A percentile compares a stretch with the other conserved stretches of the same genome.
Evolutionary conservation across 2,329 filamentous ascomycete genomes (phyloP).

Genomic region (Sarocladium brachiariae): DNA sequence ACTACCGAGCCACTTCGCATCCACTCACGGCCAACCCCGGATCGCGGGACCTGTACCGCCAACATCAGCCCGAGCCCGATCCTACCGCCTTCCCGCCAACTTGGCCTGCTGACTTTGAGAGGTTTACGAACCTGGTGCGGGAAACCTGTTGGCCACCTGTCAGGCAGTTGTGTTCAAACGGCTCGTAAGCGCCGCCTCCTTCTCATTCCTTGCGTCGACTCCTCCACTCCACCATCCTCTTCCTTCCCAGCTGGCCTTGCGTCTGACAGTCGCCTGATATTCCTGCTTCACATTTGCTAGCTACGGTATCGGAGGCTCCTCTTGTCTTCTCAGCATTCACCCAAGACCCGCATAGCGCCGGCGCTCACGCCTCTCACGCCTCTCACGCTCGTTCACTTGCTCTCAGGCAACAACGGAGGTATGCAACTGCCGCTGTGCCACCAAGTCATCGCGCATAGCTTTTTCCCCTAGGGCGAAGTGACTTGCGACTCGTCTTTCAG

Average conservation of each 20-base stretch:
- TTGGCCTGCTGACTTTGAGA: conserved; percentile 8
- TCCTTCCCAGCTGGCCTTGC: background rate
- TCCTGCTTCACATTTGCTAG: background rate
- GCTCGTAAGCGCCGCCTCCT: conserved; percentile 7
- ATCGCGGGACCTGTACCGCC: conserved; percentile 8
- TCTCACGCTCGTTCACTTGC: background rate
- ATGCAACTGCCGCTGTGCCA: background rate
- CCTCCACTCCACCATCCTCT: background rate
- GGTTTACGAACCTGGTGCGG: background rate
- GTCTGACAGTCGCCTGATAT: background rate
- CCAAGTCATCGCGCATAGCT: background rate
- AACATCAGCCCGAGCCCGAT: conserved; percentile 8
- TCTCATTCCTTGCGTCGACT: background rate
- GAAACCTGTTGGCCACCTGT: background rate
- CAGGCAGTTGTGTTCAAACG: background rate
- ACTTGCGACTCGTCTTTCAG: conserved; percentile 8
- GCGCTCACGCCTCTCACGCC: background rate
- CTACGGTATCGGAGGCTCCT: background rate
- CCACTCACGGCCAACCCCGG: conserved; percentile 6
- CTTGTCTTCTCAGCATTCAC: background rate
- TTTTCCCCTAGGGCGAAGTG: background rate
- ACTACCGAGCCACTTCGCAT: background rate
- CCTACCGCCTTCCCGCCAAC: conserved; percentile 5
- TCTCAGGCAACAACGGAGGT: background rate
- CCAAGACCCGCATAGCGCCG: background rate